phyloP scores from a whole-genome alignment of 768 basidiomycete genomes.

The Favolaschia claudopus region DNA sequence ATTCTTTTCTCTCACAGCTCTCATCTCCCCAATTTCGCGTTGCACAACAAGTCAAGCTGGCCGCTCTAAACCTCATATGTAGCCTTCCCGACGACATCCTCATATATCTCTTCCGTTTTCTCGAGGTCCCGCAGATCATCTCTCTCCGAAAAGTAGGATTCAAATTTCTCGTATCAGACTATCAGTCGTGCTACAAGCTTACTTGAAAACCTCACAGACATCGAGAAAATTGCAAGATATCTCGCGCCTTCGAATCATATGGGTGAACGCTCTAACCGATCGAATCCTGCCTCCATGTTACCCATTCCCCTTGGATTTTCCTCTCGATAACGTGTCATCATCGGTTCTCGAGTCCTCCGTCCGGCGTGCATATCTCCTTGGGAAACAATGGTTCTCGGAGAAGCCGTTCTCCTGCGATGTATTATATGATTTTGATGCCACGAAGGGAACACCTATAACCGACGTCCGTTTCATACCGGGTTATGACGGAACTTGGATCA shows the following conservation, averaged over 20 bases:
- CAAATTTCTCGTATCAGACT: background rate
- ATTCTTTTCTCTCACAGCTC: no score
- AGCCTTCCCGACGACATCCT: conserved; percentile 15
- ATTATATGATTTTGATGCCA: conserved; percentile 36
- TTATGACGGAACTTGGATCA: conserved; percentile 48
- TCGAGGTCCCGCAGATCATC: conserved; percentile 6
- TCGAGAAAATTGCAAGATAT: conserved; percentile 55
- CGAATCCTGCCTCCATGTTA: conserved; percentile 54
- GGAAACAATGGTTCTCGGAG: conserved; percentile 53
- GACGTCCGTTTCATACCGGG: conserved; percentile 63
- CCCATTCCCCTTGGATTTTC: conserved; percentile 56
- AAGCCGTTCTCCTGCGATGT: conserved; percentile 18
- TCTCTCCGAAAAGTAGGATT: conserved; percentile 2
- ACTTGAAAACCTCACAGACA: conserved; percentile 42
- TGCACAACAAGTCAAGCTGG: background rate
- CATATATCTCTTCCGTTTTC: conserved; percentile 6
- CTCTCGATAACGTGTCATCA: conserved; percentile 45
- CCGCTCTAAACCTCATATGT: background rate
- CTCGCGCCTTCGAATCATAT: conserved; percentile 60
- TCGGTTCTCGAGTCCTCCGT: conserved; percentile 55
- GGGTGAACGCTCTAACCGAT: conserved; percentile 56
- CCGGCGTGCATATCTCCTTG: conserved; percentile 53
- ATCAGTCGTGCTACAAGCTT: no score
- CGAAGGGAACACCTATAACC: conserved; percentile 53
- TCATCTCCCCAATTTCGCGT: no score